These are phyloP conservation scores for Hanseniaspora jakobsenii DNA, from an alignment of 805 yeast genomes.

Conservation along the genomic window DNA sequence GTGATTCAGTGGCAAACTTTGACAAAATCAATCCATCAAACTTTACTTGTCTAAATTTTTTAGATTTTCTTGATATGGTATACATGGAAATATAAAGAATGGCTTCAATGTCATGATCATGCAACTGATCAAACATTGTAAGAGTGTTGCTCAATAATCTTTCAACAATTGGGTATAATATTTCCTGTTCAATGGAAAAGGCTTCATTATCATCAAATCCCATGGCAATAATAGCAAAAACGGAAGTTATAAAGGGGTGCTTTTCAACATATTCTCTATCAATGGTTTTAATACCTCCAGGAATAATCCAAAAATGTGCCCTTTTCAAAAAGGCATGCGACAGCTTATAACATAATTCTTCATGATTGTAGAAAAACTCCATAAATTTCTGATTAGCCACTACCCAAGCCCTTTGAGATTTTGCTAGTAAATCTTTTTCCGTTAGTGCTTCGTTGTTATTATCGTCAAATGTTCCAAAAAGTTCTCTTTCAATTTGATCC, in stretches of 20 bases:
- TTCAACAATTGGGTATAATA: conserved; percentile 38
- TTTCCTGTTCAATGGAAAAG: conserved; percentile 37
- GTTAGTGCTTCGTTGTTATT: conserved; percentile 19
- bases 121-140: conserved; percentile 39
- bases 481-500: conserved; percentile 30
- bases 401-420: conserved; percentile 28
- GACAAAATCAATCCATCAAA: conserved; percentile 44
- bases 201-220: conserved; percentile 42
- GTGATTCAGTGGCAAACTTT: conserved; percentile 40
- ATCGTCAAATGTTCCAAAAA: conserved; percentile 27
- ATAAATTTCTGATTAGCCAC: conserved; percentile 36
- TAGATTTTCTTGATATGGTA: conserved; percentile 42
- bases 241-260: conserved; percentile 46
- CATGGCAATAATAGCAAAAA: conserved; percentile 43
- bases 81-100: conserved; percentile 43
- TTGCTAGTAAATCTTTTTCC: conserved; percentile 23
- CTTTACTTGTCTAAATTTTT: conserved; percentile 35
- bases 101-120: conserved; percentile 51
- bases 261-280: conserved; percentile 35
- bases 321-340: conserved; percentile 39
- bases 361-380: conserved; percentile 35
- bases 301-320: conserved; percentile 51
- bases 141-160: conserved; percentile 39
- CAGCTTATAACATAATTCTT: conserved; percentile 33
- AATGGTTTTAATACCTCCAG: conserved; percentile 45